Percentiles rank a stretch among this genome's conserved stretches.
phyloP scores from a whole-genome alignment of 164 flowering plant species.

The Liquidambar formosana region DNA sequence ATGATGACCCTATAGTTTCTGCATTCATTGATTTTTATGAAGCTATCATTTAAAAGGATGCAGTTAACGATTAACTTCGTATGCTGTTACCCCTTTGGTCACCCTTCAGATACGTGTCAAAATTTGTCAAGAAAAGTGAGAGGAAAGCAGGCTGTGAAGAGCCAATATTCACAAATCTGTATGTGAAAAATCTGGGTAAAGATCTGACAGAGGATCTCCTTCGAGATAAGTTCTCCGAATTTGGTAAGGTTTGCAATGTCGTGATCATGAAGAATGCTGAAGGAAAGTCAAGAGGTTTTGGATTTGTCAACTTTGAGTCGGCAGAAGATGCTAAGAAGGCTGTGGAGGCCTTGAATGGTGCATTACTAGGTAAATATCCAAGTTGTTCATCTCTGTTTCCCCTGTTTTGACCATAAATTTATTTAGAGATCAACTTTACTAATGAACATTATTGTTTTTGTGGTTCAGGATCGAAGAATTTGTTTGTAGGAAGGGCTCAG shows the following conservation, averaged over 20 bases:
- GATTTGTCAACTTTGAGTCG: slow-evolving; percentile 44
- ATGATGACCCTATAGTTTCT: not conserved
- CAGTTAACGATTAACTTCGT: not conserved
- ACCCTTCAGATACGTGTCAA: slow-evolving; percentile 36
- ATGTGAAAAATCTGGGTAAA: slow-evolving; percentile 43
- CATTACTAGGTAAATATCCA: slow-evolving; percentile 30
- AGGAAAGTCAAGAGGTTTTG: slow-evolving; percentile 55
- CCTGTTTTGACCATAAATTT: not conserved
- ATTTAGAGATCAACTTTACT: not conserved
- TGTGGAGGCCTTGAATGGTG: slow-evolving; percentile 42
- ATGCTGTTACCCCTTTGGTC: not conserved
- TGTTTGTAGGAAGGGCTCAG: slow-evolving; percentile 47
- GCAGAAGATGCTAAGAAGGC: slow-evolving; percentile 46
- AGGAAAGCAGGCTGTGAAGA: slow-evolving; percentile 19
- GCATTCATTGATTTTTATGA: not conserved
- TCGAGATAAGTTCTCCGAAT: slow-evolving; percentile 33
- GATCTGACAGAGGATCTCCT: slow-evolving; percentile 39
- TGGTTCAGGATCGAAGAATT: slow-evolving; percentile 36
- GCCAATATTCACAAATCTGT: slow-evolving; percentile 35
- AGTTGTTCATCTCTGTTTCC: not conserved
- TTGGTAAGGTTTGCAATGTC: slow-evolving; percentile 36
- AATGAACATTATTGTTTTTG: not conserved
- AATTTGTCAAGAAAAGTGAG: slow-evolving; percentile 42
- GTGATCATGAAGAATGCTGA: slow-evolving; percentile 34
- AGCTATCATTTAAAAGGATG: not conserved